Percentiles rank a stretch among this genome's conserved stretches.
These are phyloP conservation scores for Trifolium pratense DNA, from an alignment of 306 rosid species.

Conservation along the genomic window DNA sequence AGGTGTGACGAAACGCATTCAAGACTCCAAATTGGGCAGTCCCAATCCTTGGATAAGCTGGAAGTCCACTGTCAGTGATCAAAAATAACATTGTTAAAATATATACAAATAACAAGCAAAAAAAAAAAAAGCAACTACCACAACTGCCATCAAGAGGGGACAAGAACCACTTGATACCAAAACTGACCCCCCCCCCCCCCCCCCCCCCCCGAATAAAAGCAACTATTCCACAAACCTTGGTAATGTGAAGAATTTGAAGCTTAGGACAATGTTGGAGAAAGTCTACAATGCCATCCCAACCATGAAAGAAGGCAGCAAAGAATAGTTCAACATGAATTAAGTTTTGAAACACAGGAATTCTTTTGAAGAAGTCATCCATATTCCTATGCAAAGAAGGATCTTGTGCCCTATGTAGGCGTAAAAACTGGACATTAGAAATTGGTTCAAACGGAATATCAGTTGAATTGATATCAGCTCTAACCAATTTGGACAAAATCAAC, in stretches of 20 bases:
- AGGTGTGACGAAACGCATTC: not conserved
- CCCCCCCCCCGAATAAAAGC: too few relatives aligned
- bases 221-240: not conserved
- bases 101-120: not conserved
- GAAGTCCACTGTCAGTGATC: not conserved
- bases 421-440: not conserved
- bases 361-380: not conserved
- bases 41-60: not conserved
- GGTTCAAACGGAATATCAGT: not conserved
- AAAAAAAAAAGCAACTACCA: not conserved
- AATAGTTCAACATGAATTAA: not conserved
- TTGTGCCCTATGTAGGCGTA: not conserved
- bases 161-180: too few relatives aligned
- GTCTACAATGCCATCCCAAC: not conserved
- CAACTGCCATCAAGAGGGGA: too few relatives aligned
- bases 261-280: not conserved
- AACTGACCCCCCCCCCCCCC: too few relatives aligned
- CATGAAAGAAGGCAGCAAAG: not conserved
- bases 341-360: not conserved
- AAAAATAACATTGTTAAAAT: not conserved
- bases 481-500: not conserved
- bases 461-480: not conserved
- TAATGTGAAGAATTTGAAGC: not conserved
- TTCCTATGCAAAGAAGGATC: not conserved
- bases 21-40: not conserved